phyloP scores from a whole-genome alignment of 345 rosid genomes.

The Gossypium herbaceum region DNA sequence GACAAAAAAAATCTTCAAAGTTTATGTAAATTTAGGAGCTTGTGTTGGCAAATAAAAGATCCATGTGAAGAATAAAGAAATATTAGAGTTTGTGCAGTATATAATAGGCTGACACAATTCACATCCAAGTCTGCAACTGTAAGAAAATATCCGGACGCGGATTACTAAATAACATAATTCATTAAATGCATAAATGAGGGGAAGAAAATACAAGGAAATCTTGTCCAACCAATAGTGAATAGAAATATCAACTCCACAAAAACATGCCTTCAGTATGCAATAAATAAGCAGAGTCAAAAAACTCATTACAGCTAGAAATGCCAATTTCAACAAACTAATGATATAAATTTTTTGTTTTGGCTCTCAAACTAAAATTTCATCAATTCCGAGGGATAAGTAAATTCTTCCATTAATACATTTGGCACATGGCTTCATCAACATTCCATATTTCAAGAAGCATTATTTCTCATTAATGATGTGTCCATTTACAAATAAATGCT shows the following conservation, averaged over 20 bases:
- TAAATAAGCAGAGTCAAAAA: neutral
- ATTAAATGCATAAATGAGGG: neutral
- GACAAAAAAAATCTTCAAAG: neutral
- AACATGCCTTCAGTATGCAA: neutral
- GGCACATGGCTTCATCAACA: neutral
- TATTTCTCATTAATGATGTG: neutral
- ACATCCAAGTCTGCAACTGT: constrained; percentile 6
- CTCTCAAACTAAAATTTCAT: neutral
- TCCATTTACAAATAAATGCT: neutral
- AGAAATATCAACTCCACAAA: neutral
- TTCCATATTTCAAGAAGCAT: neutral
- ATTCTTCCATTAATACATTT: neutral
- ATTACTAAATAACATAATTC: neutral
- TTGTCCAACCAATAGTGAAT: neutral
- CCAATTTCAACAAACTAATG: neutral
- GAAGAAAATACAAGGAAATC: neutral
- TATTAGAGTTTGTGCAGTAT: neutral
- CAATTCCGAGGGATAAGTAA: neutral
- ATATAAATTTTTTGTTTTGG: neutral
- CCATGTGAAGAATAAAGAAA: constrained; percentile 3
- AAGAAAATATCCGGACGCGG: neutral
- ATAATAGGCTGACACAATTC: neutral
- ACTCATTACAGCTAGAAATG: neutral
- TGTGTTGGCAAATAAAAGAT: neutral
- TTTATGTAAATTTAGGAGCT: neutral